Base-by-base conservation (phyloP, 768 basidiomycete genomes). In the Galerina marginata region DNA sequence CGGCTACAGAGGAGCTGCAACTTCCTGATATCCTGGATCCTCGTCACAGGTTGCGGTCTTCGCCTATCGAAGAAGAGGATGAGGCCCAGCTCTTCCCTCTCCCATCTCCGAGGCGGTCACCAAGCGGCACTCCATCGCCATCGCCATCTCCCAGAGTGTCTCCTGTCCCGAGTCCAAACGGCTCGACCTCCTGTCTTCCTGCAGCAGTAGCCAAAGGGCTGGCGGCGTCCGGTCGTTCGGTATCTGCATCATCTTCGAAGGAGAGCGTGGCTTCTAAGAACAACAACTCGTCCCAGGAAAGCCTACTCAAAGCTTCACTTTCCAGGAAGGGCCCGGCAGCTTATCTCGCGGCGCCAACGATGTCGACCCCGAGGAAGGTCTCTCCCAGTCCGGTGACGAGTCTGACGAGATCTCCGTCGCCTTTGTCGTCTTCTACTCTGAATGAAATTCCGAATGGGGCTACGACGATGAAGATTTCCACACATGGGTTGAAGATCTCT, bases 71-170 rank as follows among this genome's bases (percentile, higher is more conserved):
- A 49, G 85, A 86, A 65, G 86, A 86, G 54, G 81, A 85, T 53
- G 85, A 86, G 61, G 77, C 79, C 11, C 81, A 83, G 55, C 68
- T 88, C 1, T 87, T 88, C 20, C 87, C 87, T 9, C 84, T 85
- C 2, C 61, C 61, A 29, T 62, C 61, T 11, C 86, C 86, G 6
- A 75, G 81, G 45, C 81, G 87, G 9, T 79, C 83, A 0, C 86
- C 87, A 0, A 73, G 67, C n/a, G 61, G 68, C 2, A 82, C 81
- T 1, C 72, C 74, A 1, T 67, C 70, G 9, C 67, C 69, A 14
- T 42, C 58, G 12, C 37, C 46, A n/a, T 66, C 65, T 12, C 66
- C 69, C 6, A 68, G 65, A 50, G 29, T 53, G 11, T 71, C 69
- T 7, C 79, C 79, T 0, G 50, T 64, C 2, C 70, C 75, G 0